Percentiles rank a stretch among this genome's conserved stretches.
Conservation (phyloP, 129 eudicot genomes). For the sunflower (Helianthus annuus) region HanXRQr2.0-SUNRISE NC_035447.2:16724997-16725496, state of each 20-base stretch:
- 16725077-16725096: conserved; percentile 60
- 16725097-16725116: conserved; percentile 24
- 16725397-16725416: conserved; percentile 30
- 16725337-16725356: too few relatives aligned
- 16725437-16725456: conserved; percentile 56
- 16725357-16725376: too few relatives aligned
- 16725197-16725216: too few relatives aligned
- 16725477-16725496: conserved; percentile 60
- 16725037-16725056: conserved; percentile 56
- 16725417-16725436: conserved; percentile 56
- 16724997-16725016: too few relatives aligned
- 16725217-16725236: too few relatives aligned
- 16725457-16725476: conserved; percentile 64
- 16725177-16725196: neutral
- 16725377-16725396: too few relatives aligned
- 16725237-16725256: too few relatives aligned
- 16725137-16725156: neutral
- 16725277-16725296: too few relatives aligned
- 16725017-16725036: conserved; percentile 35
- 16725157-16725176: neutral
- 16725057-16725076: conserved; percentile 67
- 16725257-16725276: too few relatives aligned
- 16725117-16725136: neutral
- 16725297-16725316: too few relatives aligned
- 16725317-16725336: too few relatives aligned